Evolutionary conservation across 768 basidiomycete genomes (phyloP).

Genomic region (Leccinum longicurvipes): DNA sequence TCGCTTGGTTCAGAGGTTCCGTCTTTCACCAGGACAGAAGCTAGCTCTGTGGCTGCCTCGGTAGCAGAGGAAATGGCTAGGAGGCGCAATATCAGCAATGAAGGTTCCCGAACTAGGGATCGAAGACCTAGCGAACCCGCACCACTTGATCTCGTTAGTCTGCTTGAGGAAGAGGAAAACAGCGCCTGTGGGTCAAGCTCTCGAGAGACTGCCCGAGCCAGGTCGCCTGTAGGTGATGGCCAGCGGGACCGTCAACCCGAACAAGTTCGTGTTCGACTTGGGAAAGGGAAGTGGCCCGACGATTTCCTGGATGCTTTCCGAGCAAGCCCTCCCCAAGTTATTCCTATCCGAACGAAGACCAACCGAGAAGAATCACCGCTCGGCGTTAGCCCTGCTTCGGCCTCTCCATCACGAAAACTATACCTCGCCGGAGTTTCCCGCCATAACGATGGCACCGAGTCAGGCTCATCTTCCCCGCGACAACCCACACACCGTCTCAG

Average conservation of each 20-base stretch:
- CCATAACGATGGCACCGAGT: slow-evolving; percentile 46
- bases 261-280: slow-evolving; percentile 50
- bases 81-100: slow-evolving; percentile 32
- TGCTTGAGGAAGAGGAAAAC: slow-evolving; percentile 67
- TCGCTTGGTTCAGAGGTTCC: slow-evolving; percentile 58
- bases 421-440: slow-evolving; percentile 47
- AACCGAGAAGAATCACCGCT: slow-evolving; percentile 22
- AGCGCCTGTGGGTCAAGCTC: slow-evolving; percentile 48
- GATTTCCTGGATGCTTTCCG: slow-evolving; percentile 68
- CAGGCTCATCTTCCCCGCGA: slow-evolving; percentile 37
- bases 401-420: slow-evolving; percentile 53
- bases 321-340: slow-evolving; percentile 27
- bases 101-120: slow-evolving; percentile 42
- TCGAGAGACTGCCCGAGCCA: slow-evolving; percentile 29
- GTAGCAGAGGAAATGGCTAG: slow-evolving; percentile 40
- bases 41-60: slow-evolving; percentile 52
- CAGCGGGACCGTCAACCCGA: slow-evolving; percentile 26
- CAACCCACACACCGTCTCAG: slow-evolving; percentile 62
- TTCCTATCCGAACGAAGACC: slow-evolving; percentile 22
- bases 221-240: slow-evolving; percentile 17
- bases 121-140: slow-evolving; percentile 63
- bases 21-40: slow-evolving; percentile 65
- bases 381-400: slow-evolving; percentile 35
- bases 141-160: slow-evolving; percentile 58
- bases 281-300: slow-evolving; percentile 82